Evolutionary conservation across 257 asterid genomes (phyloP).

Genomic region (Scutellaria barbata): DNA sequence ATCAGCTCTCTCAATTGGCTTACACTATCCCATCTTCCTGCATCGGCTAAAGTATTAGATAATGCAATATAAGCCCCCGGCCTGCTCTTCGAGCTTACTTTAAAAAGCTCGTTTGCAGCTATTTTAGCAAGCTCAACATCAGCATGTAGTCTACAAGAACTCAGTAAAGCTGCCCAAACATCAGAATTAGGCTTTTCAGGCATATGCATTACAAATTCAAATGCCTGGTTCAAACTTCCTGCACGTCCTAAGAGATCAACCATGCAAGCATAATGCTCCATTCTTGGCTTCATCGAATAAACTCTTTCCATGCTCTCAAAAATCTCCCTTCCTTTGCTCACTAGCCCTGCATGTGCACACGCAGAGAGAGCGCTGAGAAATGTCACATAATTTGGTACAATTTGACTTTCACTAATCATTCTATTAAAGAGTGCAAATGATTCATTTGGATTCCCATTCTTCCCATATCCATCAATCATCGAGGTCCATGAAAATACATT

Average conservation of each 20-base stretch:
- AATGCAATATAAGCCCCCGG: conserved; percentile 86
- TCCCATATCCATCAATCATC: conserved; percentile 94
- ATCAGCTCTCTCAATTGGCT: conserved; percentile 80
- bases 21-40: conserved; percentile 87
- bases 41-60: conserved; percentile 84
- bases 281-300: conserved; percentile 71
- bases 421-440: conserved; percentile 62
- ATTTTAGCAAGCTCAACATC: conserved; percentile 81
- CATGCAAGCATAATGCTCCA: conserved; percentile 93
- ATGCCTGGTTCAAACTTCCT: conserved; percentile 65
- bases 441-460: conserved; percentile 73
- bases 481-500: conserved; percentile 94
- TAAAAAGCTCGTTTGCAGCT: conserved; percentile 84
- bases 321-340: conserved; percentile 63
- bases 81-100: conserved; percentile 46
- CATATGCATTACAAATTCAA: conserved; percentile 67
- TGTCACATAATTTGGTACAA: conserved; percentile 75
- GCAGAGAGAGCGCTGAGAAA: conserved; percentile 82
- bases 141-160: conserved; percentile 77
- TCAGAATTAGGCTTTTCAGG: conserved; percentile 74
- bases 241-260: conserved; percentile 91
- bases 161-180: conserved; percentile 89
- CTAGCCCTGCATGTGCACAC: conserved; percentile 87
- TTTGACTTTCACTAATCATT: conserved; percentile 46
- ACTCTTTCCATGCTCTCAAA: conserved; percentile 63